Base-by-base conservation (phyloP, 805 yeast genomes). In the Myxozyma kluyveri region DNA sequence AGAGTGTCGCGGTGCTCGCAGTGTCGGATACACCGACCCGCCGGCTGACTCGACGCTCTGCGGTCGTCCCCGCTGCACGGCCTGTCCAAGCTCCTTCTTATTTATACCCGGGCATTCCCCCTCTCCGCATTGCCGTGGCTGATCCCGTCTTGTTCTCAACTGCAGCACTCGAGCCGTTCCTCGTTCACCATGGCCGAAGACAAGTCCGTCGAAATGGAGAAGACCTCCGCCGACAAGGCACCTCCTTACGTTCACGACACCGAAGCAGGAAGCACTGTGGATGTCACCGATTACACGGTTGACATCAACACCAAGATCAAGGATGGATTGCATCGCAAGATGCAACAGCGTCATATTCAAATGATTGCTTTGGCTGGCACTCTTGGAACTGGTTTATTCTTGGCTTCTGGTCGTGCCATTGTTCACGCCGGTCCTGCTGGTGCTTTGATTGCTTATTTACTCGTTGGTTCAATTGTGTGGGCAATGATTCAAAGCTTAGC, bases 281-380 rank as follows among this genome's bases (percentile, higher is more conserved):
- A 9, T 9, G 9, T 9, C 27, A 42, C 21, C 9, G 57, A 49
- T 24, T 36, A 44, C 43, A 52, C 48, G 31, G 44, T 52, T 40
- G 57, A 52, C 35, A 47, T 52, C 29, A 42, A 52, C 42, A 49
- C 54, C 27, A 48, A 52, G 17, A 26, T 48, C 31, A 21, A n/a
- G 18, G 57, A 52, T 45, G 57, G 57, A 3, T 24, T 52, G 18
- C 57, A 52, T 38, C 68, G 91, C 42, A 74, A 75, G 26, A 71
- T 86, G 49, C 70, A 75, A 54, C 80, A 82, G 47, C 73, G 95
- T 52, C 96, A 88, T 69, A 81, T 87, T 23, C 88, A 86, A 63
- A 73, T 87, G 47, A 81, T 87, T 55, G 85, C 88, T 10, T 82
- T 87, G 22, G 88, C 91, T 18, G 93, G 91, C 47, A 83, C 88